Percentiles rank a stretch among this genome's conserved stretches.
Evolutionary conservation across 768 basidiomycete species (phyloP).

Genomic region (Nidula microcarpa): DNA sequence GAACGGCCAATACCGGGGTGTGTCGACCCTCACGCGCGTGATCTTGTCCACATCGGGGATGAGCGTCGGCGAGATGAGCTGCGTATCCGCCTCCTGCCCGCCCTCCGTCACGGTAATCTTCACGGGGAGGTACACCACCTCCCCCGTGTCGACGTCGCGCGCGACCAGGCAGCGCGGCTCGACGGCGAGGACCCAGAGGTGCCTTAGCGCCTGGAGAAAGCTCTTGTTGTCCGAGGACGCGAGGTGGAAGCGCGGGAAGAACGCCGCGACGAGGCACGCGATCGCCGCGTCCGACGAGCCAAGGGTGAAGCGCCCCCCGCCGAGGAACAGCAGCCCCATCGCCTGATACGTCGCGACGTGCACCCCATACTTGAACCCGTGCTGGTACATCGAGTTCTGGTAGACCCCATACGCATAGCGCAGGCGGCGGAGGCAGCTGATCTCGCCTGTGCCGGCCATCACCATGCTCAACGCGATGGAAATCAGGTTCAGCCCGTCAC

Average conservation of each 20-base stretch:
- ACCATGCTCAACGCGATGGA: constrained; percentile 86
- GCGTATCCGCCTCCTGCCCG: constrained; percentile 57
- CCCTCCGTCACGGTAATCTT: constrained; percentile 79
- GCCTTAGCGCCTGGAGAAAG: constrained; percentile 89
- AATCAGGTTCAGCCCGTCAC: constrained; percentile 86
- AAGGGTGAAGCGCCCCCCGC: constrained; percentile 87
- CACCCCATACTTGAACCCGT: constrained; percentile 78
- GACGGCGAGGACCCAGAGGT: constrained; percentile 93
- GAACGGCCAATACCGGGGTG: constrained; percentile 94
- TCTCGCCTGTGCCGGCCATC: constrained; percentile 96
- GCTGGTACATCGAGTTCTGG: constrained; percentile 56
- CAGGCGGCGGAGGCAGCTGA: constrained; percentile 82
- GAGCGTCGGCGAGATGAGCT: constrained; percentile 88
- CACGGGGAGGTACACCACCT: constrained; percentile 90
- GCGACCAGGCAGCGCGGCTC: constrained; percentile 93
- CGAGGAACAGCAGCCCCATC: constrained; percentile 88
- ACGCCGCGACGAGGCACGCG: constrained; percentile 84
- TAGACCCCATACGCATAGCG: constrained; percentile 90
- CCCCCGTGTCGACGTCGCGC: constrained; percentile 86
- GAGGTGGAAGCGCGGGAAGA: constrained; percentile 86
- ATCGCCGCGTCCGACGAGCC: constrained; percentile 92
- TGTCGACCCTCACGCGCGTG: constrained; percentile 82
- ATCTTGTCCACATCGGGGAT: constrained; percentile 86
- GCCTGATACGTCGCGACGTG: constrained; percentile 91
- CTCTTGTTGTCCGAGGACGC: constrained; percentile 83